Percentiles rank a stretch among this genome's conserved stretches.
phyloP scores from a whole-genome alignment of 2,329 filamentous ascomycete species.

The Monosporascus ibericus region DNA sequence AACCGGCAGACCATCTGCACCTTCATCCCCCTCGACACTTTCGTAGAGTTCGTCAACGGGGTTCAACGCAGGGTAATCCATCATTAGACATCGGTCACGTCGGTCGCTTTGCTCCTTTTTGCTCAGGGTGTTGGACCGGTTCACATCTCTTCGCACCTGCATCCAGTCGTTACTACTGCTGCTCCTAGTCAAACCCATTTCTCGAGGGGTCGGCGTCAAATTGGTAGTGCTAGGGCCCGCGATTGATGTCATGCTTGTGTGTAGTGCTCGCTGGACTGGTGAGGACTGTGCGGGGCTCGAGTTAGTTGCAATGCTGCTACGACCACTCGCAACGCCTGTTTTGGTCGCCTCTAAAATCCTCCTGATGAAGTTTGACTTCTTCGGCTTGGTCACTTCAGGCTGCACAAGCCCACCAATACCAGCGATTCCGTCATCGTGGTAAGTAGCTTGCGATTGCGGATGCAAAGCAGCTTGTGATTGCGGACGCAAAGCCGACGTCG shows the following conservation, averaged over 20 bases:
- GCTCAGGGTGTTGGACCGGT: slow-evolving; percentile 88
- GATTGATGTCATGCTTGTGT: slow-evolving; percentile 38
- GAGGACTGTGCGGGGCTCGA: slow-evolving; percentile 36
- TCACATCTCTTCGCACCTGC: slow-evolving; percentile 92
- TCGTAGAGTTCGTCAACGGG: slow-evolving; percentile 86
- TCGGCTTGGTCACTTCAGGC: slow-evolving; percentile 54
- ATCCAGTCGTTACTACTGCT: slow-evolving; percentile 75
- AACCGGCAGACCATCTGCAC: slow-evolving; percentile 77
- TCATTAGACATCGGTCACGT: slow-evolving; percentile 86
- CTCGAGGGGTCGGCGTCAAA: slow-evolving; percentile 49
- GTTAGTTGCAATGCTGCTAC: slow-evolving; percentile 73
- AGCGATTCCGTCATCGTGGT: slow-evolving; percentile 58
- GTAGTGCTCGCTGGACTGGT: slow-evolving; percentile 34
- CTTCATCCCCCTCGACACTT: slow-evolving; percentile 83
- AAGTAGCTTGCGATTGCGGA: slow-evolving; percentile 62
- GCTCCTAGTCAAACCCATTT: slow-evolving; percentile 60
- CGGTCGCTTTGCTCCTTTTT: slow-evolving; percentile 80
- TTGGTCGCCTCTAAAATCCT: slow-evolving; percentile 93
- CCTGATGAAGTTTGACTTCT: slow-evolving; percentile 88
- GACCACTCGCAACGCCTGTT: slow-evolving; percentile 83
- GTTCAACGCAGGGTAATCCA: slow-evolving; percentile 82
- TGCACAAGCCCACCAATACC: slow-evolving; percentile 71
- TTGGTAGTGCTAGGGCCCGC: slow-evolving; percentile 35
- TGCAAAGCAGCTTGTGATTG: slow-evolving; percentile 55
- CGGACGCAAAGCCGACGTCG: slow-evolving; percentile 48